Evolutionary conservation across 306 rosid species (phyloP).

Genomic region (Cucurbita pepo): DNA sequence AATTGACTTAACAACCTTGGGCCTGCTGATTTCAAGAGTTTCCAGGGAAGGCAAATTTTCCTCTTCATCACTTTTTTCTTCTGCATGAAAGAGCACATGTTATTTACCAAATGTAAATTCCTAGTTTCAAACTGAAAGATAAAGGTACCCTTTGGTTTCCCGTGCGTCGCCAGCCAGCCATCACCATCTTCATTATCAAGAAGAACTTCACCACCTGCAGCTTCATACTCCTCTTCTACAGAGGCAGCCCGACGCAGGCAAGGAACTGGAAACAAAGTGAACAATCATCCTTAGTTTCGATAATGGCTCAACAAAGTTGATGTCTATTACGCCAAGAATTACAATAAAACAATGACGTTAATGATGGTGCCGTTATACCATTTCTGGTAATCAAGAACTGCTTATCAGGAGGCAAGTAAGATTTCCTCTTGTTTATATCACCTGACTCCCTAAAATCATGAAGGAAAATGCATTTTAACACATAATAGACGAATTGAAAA

Average conservation of each 20-base stretch:
- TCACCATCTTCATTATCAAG: conserved; percentile 84
- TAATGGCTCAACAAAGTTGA: background rate
- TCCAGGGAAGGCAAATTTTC: conserved; percentile 83
- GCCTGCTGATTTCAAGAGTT: conserved; percentile 57
- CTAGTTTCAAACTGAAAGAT: background rate
- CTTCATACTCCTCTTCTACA: conserved; percentile 94
- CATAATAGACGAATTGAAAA: background rate
- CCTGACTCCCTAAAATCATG: conserved; percentile 69
- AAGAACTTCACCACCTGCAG: conserved; percentile 86
- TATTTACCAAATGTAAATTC: background rate
- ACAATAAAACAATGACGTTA: background rate
- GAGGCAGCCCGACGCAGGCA: conserved; percentile 88
- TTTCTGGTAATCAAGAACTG: conserved; percentile 87
- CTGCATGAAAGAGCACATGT: conserved; percentile 11
- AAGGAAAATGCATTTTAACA: background rate
- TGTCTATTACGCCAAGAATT: background rate
- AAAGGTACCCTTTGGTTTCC: conserved; percentile 68
- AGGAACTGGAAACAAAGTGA: conserved; percentile 44
- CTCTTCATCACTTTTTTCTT: conserved; percentile 53
- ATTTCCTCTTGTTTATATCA: conserved; percentile 78
- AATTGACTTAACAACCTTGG: conserved; percentile 23
- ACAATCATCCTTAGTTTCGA: background rate
- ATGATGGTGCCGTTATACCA: conserved; percentile 23
- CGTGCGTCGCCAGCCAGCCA: conserved; percentile 97
- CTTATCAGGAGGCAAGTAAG: conserved; percentile 69